Percentiles rank a stretch among this genome's conserved stretches.
Conservation (phyloP, 2,329 filamentous ascomycete species). For the Microdochium bolleyi region DNA sequence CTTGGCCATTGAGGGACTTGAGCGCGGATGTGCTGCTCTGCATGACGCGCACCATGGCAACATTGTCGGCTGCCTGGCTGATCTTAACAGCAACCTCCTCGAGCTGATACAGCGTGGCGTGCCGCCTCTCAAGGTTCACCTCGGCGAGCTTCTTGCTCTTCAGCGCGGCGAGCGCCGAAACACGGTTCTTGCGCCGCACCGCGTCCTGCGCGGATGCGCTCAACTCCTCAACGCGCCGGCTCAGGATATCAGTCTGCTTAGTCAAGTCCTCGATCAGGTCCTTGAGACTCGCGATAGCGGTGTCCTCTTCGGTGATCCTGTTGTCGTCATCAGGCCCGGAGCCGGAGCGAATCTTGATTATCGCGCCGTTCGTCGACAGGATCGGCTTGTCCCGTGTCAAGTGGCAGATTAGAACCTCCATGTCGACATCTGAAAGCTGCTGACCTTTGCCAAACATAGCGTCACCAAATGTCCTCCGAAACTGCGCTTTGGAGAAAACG, state of each 20-base stretch:
- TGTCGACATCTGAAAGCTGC: conserved; percentile 52
- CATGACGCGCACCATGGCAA: conserved; percentile 78
- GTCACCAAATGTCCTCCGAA: conserved; percentile 48
- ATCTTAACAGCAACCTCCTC: conserved; percentile 79
- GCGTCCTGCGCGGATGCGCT: conserved; percentile 59
- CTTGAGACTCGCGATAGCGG: conserved; percentile 76
- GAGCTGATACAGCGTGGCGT: conserved; percentile 68
- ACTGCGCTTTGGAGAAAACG: conserved; percentile 59
- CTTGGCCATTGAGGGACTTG: conserved; percentile 62
- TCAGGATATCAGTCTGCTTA: conserved; percentile 61
- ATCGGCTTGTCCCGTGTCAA: conserved; percentile 58
- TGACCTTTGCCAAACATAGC: conserved; percentile 37
- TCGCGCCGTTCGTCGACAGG: conserved; percentile 54
- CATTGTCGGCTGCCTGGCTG: conserved; percentile 76
- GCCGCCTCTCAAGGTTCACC: conserved; percentile 60
- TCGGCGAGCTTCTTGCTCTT: conserved; percentile 79
- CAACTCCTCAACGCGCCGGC: conserved; percentile 58
- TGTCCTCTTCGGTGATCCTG: conserved; percentile 67
- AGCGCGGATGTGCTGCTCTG: conserved; percentile 68
- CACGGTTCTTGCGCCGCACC: conserved; percentile 63
- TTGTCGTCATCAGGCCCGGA: conserved; percentile 27
- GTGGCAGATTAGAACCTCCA: conserved; percentile 63
- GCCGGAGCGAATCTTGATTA: conserved; percentile 60
- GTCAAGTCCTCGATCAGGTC: conserved; percentile 68
- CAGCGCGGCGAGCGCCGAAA: conserved; percentile 69